Evolutionary conservation across 2,329 filamentous ascomycete species (phyloP), one percentile per base, ranked within the genome.

Genomic region (Ceratocystis alfenasii): DNA sequence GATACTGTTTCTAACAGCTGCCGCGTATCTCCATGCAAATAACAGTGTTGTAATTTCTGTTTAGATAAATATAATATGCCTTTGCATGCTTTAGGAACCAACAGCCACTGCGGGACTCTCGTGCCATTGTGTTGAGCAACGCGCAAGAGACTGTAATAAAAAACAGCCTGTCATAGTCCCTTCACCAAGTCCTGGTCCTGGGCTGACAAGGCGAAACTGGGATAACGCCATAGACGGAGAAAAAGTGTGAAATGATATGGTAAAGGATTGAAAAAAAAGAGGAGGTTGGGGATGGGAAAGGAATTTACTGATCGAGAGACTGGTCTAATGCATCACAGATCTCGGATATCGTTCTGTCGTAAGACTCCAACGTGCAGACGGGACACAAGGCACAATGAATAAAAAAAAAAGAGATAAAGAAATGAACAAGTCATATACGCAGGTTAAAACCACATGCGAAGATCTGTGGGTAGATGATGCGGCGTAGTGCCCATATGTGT

Each of bases 401-500:
- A 62, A 62, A 28, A 15, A 28, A 15, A 28, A 28, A 62, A 62
- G 30, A 22, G n/a, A 44, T 25, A 30, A 36, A 62, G 60, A 46
- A 62, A 62, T 33, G 36, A 44, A 46, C 55, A 59, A 62, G 36
- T 33, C 36, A 62, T 30, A 62, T 45, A 46, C 60, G 36, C n/a
- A 22, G 10, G 36, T 28, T 25, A 45, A 45, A 25, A 15, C 55
- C 30, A 59, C 17, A 59, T 36, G 55, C 55, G 28, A 59, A 59
- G 55, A 59, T 59, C 28, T 59, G 55, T n/a, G 3, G 28, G 33
- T 33, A 59, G n/a, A 59, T 59, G 28, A 59, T 59, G 74, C 65
- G 76, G 73, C 70, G 76, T 76, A 69, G 76, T 75, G 69, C 79
- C 75, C 69, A 79, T 76, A 69, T 81, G 79, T 65, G 82, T 17